Conservation (phyloP, 352 stramenopile genomes). For the Pythium graminicola region DNA sequence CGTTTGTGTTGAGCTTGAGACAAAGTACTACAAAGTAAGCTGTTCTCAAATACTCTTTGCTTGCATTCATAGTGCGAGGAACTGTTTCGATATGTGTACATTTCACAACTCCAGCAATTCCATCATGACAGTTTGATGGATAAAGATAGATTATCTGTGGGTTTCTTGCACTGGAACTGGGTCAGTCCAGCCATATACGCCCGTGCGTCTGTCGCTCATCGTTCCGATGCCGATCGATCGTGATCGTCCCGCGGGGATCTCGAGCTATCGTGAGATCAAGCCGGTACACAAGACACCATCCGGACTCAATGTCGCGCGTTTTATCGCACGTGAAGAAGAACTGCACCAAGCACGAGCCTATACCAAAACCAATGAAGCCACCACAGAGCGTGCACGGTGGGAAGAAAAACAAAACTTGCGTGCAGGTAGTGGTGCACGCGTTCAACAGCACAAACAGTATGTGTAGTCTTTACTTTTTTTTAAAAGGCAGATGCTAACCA, state of each 20-base stretch:
- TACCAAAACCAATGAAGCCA: conserved; percentile 41
- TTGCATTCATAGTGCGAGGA: too few relatives aligned
- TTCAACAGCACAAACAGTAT: conserved; percentile 53
- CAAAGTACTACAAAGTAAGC: too few relatives aligned
- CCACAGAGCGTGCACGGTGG: conserved; percentile 50
- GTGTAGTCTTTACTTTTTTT: not conserved
- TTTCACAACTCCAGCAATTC: too few relatives aligned
- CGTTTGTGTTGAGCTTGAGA: not conserved
- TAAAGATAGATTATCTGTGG: conserved; percentile 8
- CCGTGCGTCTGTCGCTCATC: too few relatives aligned
- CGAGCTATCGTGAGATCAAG: conserved; percentile 24
- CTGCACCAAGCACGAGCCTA: conserved; percentile 57
- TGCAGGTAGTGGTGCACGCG: conserved; percentile 38
- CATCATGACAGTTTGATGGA: too few relatives aligned
- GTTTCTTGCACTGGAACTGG: too few relatives aligned
- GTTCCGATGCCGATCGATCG: conserved; percentile 58
- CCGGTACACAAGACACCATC: conserved; percentile 35
- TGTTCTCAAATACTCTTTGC: too few relatives aligned
- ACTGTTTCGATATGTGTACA: too few relatives aligned
- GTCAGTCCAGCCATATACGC: too few relatives aligned
- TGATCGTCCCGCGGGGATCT: conserved; percentile 43
- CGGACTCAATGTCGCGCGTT: conserved; percentile 60
- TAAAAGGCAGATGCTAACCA: not conserved
- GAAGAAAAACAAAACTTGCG: conserved; percentile 71
- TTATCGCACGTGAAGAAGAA: conserved; percentile 72